These are phyloP conservation scores for Colletotrichum lindemuthianum DNA, from an alignment of 2,329 filamentous ascomycete species.

Conservation along the genomic window DNA sequence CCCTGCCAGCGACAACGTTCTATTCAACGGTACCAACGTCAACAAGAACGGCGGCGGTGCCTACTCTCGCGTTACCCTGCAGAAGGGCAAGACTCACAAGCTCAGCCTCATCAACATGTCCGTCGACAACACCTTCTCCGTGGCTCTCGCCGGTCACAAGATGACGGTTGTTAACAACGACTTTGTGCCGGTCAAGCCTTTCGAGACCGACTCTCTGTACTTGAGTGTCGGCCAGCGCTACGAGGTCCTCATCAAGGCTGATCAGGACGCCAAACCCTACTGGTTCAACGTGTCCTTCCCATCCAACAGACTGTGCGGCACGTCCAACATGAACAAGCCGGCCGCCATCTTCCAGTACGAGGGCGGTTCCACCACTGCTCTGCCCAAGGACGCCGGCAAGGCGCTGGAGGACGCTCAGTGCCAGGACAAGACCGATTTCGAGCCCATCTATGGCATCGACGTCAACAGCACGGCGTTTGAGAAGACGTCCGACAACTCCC, in stretches of 20 bases:
- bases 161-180: conserved; percentile 74
- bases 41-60: conserved; percentile 41
- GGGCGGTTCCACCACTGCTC: conserved; percentile 41
- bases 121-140: conserved; percentile 60
- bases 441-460: conserved; percentile 42
- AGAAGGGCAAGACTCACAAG: conserved; percentile 63
- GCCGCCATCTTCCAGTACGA: conserved; percentile 53
- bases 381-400: conserved; percentile 45
- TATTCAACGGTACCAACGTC: conserved; percentile 55
- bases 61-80: conserved; percentile 60
- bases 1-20: conserved; percentile 48
- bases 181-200: conserved; percentile 70
- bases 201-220: conserved; percentile 69
- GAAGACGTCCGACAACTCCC: conserved; percentile 38
- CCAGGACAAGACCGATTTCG: conserved; percentile 38
- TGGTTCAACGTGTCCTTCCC: conserved; percentile 51
- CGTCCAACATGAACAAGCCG: conserved; percentile 44
- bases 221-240: conserved; percentile 67
- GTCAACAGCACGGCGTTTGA: conserved; percentile 42
- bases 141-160: conserved; percentile 69
- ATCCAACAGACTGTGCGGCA: conserved; percentile 45
- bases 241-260: conserved; percentile 50
- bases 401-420: conserved; percentile 38
- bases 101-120: conserved; percentile 69
- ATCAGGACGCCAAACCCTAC: conserved; percentile 41